phyloP scores from a whole-genome alignment of 495 filamentous ascomycete species.

The Penicillium manginii region DNA sequence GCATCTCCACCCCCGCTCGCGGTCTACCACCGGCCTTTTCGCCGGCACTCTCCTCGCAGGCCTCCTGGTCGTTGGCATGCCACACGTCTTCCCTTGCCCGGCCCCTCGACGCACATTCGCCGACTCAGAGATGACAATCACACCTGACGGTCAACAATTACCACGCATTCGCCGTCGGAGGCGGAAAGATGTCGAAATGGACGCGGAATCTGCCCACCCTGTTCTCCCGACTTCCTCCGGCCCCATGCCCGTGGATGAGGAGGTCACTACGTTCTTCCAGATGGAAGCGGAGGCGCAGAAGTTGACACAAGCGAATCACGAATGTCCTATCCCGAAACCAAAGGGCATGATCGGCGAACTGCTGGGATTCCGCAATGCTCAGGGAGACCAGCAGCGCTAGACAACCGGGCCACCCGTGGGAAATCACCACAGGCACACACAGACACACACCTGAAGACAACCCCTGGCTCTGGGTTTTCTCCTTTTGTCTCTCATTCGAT shows the following conservation, averaged over 20 bases:
- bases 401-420: slow-evolving; percentile 14
- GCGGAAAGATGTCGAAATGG: slow-evolving; percentile 36
- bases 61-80: slow-evolving; percentile 88
- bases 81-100: slow-evolving; percentile 92
- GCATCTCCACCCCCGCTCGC: slow-evolving; percentile 89
- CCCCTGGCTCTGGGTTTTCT: neutral
- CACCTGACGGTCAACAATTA: slow-evolving; percentile 50
- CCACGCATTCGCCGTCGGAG: slow-evolving; percentile 39
- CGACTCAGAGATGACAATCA: slow-evolving; percentile 63
- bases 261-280: slow-evolving; percentile 49
- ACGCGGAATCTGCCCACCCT: slow-evolving; percentile 22
- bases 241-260: slow-evolving; percentile 39
- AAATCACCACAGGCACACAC: slow-evolving; percentile 12
- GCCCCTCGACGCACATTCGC: slow-evolving; percentile 74
- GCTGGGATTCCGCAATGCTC: slow-evolving; percentile 61
- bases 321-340: slow-evolving; percentile 88
- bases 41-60: slow-evolving; percentile 89
- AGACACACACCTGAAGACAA: neutral
- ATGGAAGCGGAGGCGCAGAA: slow-evolving; percentile 50
- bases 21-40: slow-evolving; percentile 89
- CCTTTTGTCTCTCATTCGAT: slow-evolving; percentile 4
- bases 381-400: slow-evolving; percentile 18
- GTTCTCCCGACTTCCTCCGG: slow-evolving; percentile 23
- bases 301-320: slow-evolving; percentile 33
- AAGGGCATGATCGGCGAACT: slow-evolving; percentile 72